Evolutionary conservation across 2,329 filamentous ascomycete species (phyloP), one percentile per base, ranked within the genome.

Genomic region (Bertia moriformis): DNA sequence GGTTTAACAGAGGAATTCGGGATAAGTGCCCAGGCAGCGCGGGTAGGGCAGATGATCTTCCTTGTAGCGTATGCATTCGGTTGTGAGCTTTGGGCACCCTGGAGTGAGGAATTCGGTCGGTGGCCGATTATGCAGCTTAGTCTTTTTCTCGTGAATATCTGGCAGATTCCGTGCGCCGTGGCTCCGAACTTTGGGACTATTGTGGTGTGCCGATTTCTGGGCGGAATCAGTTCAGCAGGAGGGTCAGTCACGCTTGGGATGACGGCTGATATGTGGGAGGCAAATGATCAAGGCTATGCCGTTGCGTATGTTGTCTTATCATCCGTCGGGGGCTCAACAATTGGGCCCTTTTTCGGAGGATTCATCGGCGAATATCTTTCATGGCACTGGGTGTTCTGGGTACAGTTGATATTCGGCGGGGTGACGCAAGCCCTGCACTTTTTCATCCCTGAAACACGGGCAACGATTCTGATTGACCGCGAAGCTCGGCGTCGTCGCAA

Each of bases 211-310:
- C 58, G 69, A 43, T 57, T 57, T 0, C 49, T 68, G 2, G 71
- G 72, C 33, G 75, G 74, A 42, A 55, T 79, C 2, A 77, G 69
- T 4, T 75, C 73, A 2, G 74, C 73, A 4, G 76, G 76, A 39
- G 75, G 75, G 3, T 73, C 72, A 4, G 73, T 80, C 19, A 80
- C 75, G 0, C 55, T 80, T 2, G 75, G 74, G 4, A 73, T 79
- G 57, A 66, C 79, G 2, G 73, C 75, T 2, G 75, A 80, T 44
- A 67, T 80, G 63, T 78, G 67, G 54, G 58, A 66, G 38, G 57
- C 70, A 0, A 67, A 70, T 33, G 58, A 68, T 4, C 73, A 77
- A 43, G 69, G 77, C 47, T 69, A 65, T 45, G 70, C 73, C 1
- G 63, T 78, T 5, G 71, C 72, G 0, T 78, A 69, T 45, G 69